Evolutionary conservation across 2,329 filamentous ascomycete genomes (phyloP).

Genomic region (Orbilia oligospora): DNA sequence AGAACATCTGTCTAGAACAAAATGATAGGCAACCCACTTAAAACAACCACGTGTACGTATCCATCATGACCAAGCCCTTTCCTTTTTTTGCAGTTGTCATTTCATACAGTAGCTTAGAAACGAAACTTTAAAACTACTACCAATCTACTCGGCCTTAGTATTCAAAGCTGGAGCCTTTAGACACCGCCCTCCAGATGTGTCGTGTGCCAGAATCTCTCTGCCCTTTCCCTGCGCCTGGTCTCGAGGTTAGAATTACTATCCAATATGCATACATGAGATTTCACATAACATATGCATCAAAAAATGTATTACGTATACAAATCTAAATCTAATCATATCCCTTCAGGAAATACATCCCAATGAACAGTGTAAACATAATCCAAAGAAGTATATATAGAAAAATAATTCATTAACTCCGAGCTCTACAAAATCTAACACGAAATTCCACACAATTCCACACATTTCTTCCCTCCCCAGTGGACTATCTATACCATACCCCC

Average conservation of each 20-base stretch:
- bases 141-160: too few relatives aligned
- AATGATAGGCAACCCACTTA: neutral
- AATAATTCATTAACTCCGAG: too few relatives aligned
- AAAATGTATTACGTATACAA: neutral
- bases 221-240: too few relatives aligned
- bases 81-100: neutral
- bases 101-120: neutral
- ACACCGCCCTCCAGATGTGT: neutral
- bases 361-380: too few relatives aligned
- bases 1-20: conserved; percentile 1
- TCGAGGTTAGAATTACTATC: too few relatives aligned
- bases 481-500: too few relatives aligned
- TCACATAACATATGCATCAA: neutral
- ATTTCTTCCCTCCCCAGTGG: too few relatives aligned
- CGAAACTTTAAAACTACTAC: too few relatives aligned
- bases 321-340: too few relatives aligned
- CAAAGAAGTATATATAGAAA: too few relatives aligned
- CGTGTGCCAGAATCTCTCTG: neutral
- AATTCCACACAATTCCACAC: neutral
- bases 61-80: neutral
- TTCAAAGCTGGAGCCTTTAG: neutral
- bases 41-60: conserved; percentile 7
- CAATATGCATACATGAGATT: too few relatives aligned
- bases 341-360: too few relatives aligned
- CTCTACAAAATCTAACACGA: neutral